These are phyloP conservation scores for Neonectria magnoliae DNA, from an alignment of 2,329 filamentous ascomycete species.

Conservation along the genomic window DNA sequence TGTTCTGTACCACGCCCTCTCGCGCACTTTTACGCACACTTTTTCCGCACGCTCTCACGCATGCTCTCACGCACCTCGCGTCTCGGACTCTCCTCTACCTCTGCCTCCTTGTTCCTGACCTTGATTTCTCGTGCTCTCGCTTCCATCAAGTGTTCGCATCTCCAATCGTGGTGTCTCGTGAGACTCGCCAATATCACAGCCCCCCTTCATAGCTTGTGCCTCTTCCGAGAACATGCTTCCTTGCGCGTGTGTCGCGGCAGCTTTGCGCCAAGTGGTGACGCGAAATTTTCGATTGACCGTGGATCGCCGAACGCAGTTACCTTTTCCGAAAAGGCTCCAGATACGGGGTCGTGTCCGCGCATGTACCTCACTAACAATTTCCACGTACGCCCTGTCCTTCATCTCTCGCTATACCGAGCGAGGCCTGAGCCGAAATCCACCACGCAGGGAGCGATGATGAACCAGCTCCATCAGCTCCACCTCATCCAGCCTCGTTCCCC, in stretches of 20 bases:
- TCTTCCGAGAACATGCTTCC: slow-evolving; percentile 34
- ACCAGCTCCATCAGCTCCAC: slow-evolving; percentile 22
- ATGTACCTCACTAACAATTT: slow-evolving; percentile 55
- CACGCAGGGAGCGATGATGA: slow-evolving; percentile 25
- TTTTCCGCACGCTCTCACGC: slow-evolving; percentile 8
- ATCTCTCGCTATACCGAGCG: slow-evolving; percentile 9
- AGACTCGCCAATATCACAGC: not conserved
- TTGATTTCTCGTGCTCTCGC: not conserved
- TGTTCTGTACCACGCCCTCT: slow-evolving; percentile 34
- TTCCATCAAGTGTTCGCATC: slow-evolving; percentile 3
- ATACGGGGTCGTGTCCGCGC: slow-evolving; percentile 29
- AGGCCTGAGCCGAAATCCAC: slow-evolving; percentile 13
- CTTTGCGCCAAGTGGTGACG: slow-evolving; percentile 39
- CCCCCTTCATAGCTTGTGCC: not conserved
- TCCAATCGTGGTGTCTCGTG: not conserved
- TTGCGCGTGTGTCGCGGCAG: slow-evolving; percentile 26
- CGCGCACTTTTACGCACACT: slow-evolving; percentile 6
- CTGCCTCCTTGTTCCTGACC: not conserved
- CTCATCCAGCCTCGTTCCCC: slow-evolving; percentile 36
- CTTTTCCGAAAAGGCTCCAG: slow-evolving; percentile 40
- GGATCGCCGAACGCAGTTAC: slow-evolving; percentile 45
- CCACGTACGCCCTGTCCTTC: slow-evolving; percentile 24
- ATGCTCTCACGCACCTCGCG: slow-evolving; percentile 3
- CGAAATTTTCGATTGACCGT: slow-evolving; percentile 46
- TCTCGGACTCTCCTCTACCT: not conserved